These are phyloP conservation scores for Geosmithia putterillii DNA, from an alignment of 2,329 filamentous ascomycete species.

Conservation along the genomic window DNA sequence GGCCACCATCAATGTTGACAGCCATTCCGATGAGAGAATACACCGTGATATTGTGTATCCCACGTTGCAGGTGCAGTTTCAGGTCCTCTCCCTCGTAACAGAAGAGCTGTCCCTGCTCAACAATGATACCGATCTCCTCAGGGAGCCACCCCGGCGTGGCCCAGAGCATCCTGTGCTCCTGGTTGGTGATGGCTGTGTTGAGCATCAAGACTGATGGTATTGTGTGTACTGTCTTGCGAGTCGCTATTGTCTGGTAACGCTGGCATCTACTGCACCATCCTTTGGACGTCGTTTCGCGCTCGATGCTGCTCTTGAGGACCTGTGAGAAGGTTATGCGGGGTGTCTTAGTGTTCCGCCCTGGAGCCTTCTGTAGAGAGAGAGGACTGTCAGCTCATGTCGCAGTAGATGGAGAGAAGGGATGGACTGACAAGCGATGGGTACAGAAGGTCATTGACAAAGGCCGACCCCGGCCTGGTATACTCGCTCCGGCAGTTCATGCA, in stretches of 20 bases:
- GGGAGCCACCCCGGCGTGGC: conserved; percentile 82
- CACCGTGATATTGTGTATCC: conserved; percentile 69
- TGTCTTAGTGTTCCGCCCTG: conserved; percentile 33
- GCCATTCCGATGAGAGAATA: conserved; percentile 89
- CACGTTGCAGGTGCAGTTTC: conserved; percentile 64
- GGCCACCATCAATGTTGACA: conserved; percentile 75
- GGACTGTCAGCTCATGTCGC: background rate
- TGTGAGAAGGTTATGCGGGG: conserved; percentile 67
- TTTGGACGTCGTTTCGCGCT: conserved; percentile 75
- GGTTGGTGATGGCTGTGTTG: conserved; percentile 63
- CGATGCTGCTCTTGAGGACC: conserved; percentile 83
- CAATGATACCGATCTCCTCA: conserved; percentile 83
- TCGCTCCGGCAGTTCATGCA: conserved; percentile 85
- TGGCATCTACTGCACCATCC: conserved; percentile 92
- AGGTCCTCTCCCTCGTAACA: conserved; percentile 92
- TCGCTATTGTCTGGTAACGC: conserved; percentile 78
- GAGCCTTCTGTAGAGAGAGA: conserved; percentile 25
- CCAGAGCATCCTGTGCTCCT: conserved; percentile 74
- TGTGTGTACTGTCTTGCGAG: conserved; percentile 70
- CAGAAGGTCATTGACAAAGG: conserved; percentile 73
- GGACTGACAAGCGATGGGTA: conserved; percentile 46
- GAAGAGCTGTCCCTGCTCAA: conserved; percentile 84
- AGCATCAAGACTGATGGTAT: conserved; percentile 81
- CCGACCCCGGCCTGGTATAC: conserved; percentile 65
- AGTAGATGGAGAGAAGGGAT: background rate